Conservation (phyloP, 495 filamentous ascomycete genomes). For the Hypomontagnella submonticulosa region DNA sequence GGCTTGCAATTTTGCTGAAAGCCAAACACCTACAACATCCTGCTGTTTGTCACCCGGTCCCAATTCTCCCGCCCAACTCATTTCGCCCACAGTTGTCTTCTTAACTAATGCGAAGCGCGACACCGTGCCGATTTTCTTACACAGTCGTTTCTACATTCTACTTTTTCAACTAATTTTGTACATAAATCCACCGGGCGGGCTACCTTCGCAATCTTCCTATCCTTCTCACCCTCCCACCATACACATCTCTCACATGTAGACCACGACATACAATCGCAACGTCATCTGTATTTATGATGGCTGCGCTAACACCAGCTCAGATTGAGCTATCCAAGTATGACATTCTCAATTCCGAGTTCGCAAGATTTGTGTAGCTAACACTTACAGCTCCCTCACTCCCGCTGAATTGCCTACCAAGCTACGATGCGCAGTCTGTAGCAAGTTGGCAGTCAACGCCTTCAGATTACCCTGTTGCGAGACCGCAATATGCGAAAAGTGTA, state of each 20-base stretch:
- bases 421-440: slow-evolving; percentile 91
- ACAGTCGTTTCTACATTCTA: slow-evolving; percentile 6
- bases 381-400: slow-evolving; percentile 74
- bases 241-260: slow-evolving; percentile 26
- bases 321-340: slow-evolving; percentile 54
- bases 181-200: background rate
- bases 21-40: slow-evolving; percentile 9
- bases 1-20: slow-evolving; percentile 32
- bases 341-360: background rate
- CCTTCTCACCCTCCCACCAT: background rate
- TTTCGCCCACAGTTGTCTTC: slow-evolving; percentile 6
- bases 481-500: slow-evolving; percentile 91
- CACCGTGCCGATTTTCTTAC: slow-evolving; percentile 21
- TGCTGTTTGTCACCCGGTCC: background rate
- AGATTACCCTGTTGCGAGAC: slow-evolving; percentile 95
- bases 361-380: slow-evolving; percentile 20
- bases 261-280: slow-evolving; percentile 3
- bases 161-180: slow-evolving; percentile 11
- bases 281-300: slow-evolving; percentile 37
- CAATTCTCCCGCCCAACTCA: background rate
- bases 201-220: background rate
- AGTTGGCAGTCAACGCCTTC: slow-evolving; percentile 89
- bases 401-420: slow-evolving; percentile 95
- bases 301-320: slow-evolving; percentile 54
- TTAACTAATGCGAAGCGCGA: slow-evolving; percentile 12